Evolutionary conservation across 306 rosid genomes (phyloP), one percentile per base, ranked within the genome.

Genomic region (Quercus variabilis): DNA sequence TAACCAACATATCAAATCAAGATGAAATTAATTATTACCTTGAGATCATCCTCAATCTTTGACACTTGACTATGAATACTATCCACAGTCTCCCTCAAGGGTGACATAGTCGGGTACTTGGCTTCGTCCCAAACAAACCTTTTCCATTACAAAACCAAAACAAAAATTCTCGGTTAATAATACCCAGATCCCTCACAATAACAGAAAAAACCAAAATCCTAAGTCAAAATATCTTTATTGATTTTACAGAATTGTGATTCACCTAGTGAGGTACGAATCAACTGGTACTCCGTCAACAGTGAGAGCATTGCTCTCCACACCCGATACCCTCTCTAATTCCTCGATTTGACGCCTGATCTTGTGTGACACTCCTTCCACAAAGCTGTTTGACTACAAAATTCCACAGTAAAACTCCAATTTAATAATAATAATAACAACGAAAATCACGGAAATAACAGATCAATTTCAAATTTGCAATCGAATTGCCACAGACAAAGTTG

Each of bases 81-180:
- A 82, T 92, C 97, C 33, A 94, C 86, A 51, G 86, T 82, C 81
- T 94, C 97, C 88, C 85, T 89, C 86, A 94, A 78, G 70, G 97
- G 90, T 9, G 98, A 90, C 93, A 94, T 82, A 8, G 97, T 94
- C 0, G 98, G 98, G 85, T 89, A 94, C 89, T 90, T 94, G 3
- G 97, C 98, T 78, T 94, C 98, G 74, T 94, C 98, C 98, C 98
- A 94, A 78, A 88, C 96, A 69, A 94, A 94, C 87, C 98, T 94
- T 46, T 55, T 70, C 33, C 51, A 70, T 20, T 26, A 38, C 25
- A 59, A 67, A 73, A 3, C 23, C 31, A 51, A 55, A 23, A 71
- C 14, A 11, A 12, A 64, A 35, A 70, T 19, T 77, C 67, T 79
- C 64, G 82, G 57, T 20, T 65, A 41, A 74, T 23, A 58, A 31